Conservation (phyloP, 495 filamentous ascomycete species). For the Aspergillus saccharolyticus region DNA sequence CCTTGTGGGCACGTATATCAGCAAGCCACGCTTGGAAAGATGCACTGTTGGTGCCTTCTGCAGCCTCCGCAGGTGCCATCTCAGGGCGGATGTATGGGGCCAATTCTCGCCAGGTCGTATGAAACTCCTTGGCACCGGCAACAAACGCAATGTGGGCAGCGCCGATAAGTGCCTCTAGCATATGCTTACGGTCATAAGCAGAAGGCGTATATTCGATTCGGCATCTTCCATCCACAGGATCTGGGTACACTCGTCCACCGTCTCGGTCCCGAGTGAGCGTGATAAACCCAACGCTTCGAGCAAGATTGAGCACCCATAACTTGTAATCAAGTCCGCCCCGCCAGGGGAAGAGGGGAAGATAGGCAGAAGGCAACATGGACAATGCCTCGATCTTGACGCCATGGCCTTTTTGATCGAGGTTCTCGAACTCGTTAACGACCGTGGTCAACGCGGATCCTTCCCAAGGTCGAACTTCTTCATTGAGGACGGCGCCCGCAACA, state of each 20-base stretch:
- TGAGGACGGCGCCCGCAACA: constrained; percentile 55
- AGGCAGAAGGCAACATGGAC: constrained; percentile 59
- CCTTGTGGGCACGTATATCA: constrained; percentile 48
- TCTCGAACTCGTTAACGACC: constrained; percentile 71
- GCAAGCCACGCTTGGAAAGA: constrained; percentile 64
- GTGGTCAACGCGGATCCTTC: constrained; percentile 75
- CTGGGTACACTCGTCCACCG: constrained; percentile 67
- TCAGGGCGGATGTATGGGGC: constrained; percentile 59
- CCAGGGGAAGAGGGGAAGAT: constrained; percentile 59
- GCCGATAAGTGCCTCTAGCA: constrained; percentile 65
- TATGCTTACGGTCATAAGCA: constrained; percentile 61
- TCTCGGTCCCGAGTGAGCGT: constrained; percentile 67
- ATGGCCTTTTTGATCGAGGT: constrained; percentile 76
- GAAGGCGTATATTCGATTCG: constrained; percentile 65
- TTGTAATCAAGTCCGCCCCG: constrained; percentile 62
- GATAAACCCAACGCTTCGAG: constrained; percentile 63
- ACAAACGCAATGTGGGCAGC: constrained; percentile 72
- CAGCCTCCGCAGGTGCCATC: constrained; percentile 25
- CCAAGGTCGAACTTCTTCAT: constrained; percentile 67
- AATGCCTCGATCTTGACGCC: constrained; percentile 74
- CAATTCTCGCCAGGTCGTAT: constrained; percentile 53
- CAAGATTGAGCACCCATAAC: constrained; percentile 52
- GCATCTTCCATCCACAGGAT: constrained; percentile 59
- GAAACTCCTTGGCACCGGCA: constrained; percentile 72
- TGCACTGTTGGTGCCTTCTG: constrained; percentile 58